Evolutionary conservation across 305 asterid genomes (phyloP).

Genomic region (Fraxinus sp.): DNA sequence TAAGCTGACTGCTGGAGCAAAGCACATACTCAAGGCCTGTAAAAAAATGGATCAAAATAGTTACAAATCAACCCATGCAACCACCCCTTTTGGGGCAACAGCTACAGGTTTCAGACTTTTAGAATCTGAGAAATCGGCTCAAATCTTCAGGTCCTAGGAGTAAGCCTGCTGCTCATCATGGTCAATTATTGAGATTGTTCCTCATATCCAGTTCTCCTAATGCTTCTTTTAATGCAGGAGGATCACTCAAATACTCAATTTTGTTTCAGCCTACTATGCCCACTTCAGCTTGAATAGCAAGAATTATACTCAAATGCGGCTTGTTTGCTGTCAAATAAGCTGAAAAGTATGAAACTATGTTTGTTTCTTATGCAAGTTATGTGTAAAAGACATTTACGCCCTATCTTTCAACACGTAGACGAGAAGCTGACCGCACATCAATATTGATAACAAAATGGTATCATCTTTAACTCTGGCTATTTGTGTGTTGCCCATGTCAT

Average conservation of each 20-base stretch:
- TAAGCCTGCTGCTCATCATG: conserved; percentile 17
- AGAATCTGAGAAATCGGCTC: conserved; percentile 36
- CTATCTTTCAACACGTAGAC: not conserved
- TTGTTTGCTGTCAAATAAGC: conserved; percentile 11
- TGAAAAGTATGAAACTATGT: conserved; percentile 11
- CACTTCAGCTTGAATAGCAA: not conserved
- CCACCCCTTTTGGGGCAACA: conserved; percentile 28
- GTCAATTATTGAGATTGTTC: not conserved
- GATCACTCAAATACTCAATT: conserved; percentile 23
- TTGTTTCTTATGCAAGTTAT: conserved; percentile 16
- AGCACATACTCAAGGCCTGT: conserved; percentile 44
- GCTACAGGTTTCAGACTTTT: conserved; percentile 25
- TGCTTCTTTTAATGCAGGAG: conserved; percentile 26
- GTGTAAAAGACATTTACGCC: not conserved
- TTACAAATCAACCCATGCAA: conserved; percentile 30
- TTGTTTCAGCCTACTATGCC: not conserved
- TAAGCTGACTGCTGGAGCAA: conserved; percentile 47
- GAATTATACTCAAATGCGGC: not conserved
- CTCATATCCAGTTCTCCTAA: not conserved
- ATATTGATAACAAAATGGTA: not conserved
- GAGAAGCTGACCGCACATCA: not conserved
- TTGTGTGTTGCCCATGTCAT: not conserved
- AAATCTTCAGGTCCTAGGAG: conserved; percentile 34
- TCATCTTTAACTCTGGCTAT: conserved; percentile 6
- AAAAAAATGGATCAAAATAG: conserved; percentile 34